A percentile compares a stretch with the other conserved stretches of the same genome.
Evolutionary conservation across 1,284 basidiomycete species (phyloP).

Genomic region (Apiotrichum gracile): DNA sequence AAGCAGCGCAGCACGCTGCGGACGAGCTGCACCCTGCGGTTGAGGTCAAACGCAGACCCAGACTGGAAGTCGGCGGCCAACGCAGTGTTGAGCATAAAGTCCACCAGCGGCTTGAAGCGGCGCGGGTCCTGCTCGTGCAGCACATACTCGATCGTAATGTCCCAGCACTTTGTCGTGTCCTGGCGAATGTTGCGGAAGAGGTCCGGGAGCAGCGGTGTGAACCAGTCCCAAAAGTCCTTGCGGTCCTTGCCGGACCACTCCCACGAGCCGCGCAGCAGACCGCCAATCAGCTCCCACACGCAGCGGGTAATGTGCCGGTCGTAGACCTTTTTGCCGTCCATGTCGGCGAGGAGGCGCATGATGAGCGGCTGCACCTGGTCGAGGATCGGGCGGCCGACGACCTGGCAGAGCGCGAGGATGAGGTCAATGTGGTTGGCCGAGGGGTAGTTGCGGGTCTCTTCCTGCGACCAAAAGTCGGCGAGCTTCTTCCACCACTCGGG

Average conservation of each 20-base stretch:
- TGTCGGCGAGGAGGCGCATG: slow-evolving; percentile 36
- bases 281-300: slow-evolving; percentile 77
- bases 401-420: slow-evolving; percentile 52
- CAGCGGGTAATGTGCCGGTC: slow-evolving; percentile 91
- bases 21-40: slow-evolving; percentile 36
- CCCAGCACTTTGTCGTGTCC: slow-evolving; percentile 60
- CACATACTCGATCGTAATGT: slow-evolving; percentile 54
- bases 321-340: slow-evolving; percentile 38
- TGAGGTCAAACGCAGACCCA: slow-evolving; percentile 64
- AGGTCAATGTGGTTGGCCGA: slow-evolving; percentile 49
- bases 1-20: slow-evolving; percentile 61
- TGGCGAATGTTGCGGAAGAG: slow-evolving; percentile 76
- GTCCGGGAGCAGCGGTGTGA: slow-evolving; percentile 59
- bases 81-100: slow-evolving; percentile 63
- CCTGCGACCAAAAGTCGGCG: slow-evolving; percentile 43
- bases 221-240: slow-evolving; percentile 73
- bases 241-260: slow-evolving; percentile 71
- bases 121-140: slow-evolving; percentile 77
- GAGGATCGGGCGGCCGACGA: slow-evolving; percentile 36
- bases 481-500: slow-evolving; percentile 57
- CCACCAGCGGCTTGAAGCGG: slow-evolving; percentile 66
- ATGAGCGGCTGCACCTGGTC: slow-evolving; percentile 36
- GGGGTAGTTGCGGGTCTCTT: slow-evolving; percentile 44
- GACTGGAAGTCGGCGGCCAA: slow-evolving; percentile 71
- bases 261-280: slow-evolving; percentile 72